phyloP scores from a whole-genome alignment of 768 basidiomycete genomes.

The Bullera alba region DNA sequence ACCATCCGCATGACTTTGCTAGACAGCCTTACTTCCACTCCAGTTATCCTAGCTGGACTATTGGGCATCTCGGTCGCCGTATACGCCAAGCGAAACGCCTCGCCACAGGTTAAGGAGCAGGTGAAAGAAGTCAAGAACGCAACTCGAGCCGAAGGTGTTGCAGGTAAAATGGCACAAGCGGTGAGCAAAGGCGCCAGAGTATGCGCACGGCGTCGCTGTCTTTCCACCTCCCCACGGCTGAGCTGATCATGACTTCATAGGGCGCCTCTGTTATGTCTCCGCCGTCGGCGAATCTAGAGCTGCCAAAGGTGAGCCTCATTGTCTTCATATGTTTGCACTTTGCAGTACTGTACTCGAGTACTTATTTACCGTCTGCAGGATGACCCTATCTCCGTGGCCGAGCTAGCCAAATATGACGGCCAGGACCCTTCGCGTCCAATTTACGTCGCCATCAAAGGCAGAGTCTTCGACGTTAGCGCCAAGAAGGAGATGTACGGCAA shows the following conservation, averaged over 20 bases:
- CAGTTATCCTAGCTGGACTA: constrained; percentile 26
- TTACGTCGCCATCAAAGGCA: constrained; percentile 89
- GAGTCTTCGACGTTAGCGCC: constrained; percentile 78
- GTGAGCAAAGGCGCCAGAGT: constrained; percentile 6
- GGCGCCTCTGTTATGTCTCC: constrained; percentile 41
- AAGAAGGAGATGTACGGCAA: constrained; percentile 85
- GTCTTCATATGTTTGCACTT: not conserved
- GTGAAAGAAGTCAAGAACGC: constrained; percentile 16
- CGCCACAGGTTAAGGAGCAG: constrained; percentile 14
- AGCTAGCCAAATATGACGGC: constrained; percentile 69
- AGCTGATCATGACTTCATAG: constrained; percentile 8
- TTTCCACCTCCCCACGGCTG: too few relatives aligned
- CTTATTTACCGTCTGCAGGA: too few relatives aligned
- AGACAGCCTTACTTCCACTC: constrained; percentile 29
- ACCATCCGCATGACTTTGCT: constrained; percentile 16
- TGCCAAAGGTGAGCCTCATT: constrained; percentile 30
- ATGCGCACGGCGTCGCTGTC: not conserved
- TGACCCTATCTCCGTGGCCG: constrained; percentile 64
- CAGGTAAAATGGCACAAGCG: constrained; percentile 30
- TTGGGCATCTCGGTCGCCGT: constrained; percentile 24
- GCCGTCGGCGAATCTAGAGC: constrained; percentile 28
- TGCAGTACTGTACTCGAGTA: too few relatives aligned
- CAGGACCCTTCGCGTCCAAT: constrained; percentile 61
- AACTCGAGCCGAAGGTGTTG: constrained; percentile 5
- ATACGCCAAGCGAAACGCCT: constrained; percentile 3